These are phyloP conservation scores for Suhomyces xylopsoci DNA, from an alignment of 805 yeast genomes.

Conservation along the genomic window DNA sequence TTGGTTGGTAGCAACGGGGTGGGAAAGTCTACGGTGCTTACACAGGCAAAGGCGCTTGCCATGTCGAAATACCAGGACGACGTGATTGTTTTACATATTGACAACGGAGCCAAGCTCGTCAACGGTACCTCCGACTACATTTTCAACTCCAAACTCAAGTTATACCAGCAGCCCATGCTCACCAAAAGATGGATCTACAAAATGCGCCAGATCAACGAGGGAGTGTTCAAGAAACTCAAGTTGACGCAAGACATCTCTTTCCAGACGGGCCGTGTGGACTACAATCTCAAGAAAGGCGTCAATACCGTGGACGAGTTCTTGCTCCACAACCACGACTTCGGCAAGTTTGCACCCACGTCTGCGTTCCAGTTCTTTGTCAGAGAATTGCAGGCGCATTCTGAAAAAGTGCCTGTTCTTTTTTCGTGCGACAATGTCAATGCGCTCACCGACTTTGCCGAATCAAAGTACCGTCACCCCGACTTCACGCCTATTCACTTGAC, in stretches of 20 bases:
- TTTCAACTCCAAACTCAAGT: conserved; percentile 44
- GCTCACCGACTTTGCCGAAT: conserved; percentile 49
- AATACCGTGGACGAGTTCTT: conserved; percentile 24
- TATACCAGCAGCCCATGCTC: conserved; percentile 78
- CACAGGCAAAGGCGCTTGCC: conserved; percentile 67
- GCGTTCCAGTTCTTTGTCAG: conserved; percentile 53
- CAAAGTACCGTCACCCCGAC: conserved; percentile 58
- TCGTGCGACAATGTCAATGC: conserved; percentile 76
- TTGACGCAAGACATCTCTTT: conserved; percentile 35
- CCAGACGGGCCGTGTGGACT: conserved; percentile 29
- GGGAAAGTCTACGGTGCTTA: conserved; percentile 72
- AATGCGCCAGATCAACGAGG: conserved; percentile 33
- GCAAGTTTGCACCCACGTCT: conserved; percentile 35
- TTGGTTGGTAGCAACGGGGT: conserved; percentile 70
- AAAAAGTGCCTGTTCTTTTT: conserved; percentile 54
- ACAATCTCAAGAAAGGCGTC: conserved; percentile 30
- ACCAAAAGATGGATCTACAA: conserved; percentile 57
- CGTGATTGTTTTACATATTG: conserved; percentile 58
- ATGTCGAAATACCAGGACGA: conserved; percentile 25
- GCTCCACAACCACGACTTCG: conserved; percentile 34
- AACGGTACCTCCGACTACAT: conserved; percentile 73
- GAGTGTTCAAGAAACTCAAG: conserved; percentile 30
- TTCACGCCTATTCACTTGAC: conserved; percentile 56
- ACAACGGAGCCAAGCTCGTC: conserved; percentile 57
- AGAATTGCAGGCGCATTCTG: conserved; percentile 51